phyloP scores from a whole-genome alignment of 1,139 yeast species.

The Sugiyamaella pinicola region DNA sequence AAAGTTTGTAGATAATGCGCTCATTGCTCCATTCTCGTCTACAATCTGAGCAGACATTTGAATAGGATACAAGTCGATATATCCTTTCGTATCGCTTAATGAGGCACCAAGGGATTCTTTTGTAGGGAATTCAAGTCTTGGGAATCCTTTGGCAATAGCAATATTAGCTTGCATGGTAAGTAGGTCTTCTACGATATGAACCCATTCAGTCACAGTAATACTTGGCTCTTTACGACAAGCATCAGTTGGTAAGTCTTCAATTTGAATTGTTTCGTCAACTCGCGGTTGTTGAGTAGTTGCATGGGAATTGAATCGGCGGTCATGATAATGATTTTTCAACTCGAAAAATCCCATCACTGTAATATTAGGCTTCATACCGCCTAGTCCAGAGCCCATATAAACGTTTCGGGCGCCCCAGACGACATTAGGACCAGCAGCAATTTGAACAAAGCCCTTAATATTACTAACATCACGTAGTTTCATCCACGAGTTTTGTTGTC shows the following conservation, averaged over 20 bases:
- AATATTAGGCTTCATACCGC: constrained; percentile 96
- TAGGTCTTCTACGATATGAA: constrained; percentile 85
- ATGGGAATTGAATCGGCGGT: background rate
- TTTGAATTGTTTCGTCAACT: constrained; percentile 26
- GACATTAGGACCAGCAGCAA: constrained; percentile 81
- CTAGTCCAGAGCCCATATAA: constrained; percentile 87
- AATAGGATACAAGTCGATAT: constrained; percentile 88
- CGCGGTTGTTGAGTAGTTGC: background rate
- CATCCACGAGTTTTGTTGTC: constrained; percentile 80
- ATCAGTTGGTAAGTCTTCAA: constrained; percentile 70
- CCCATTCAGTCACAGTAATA: constrained; percentile 81
- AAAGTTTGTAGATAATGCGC: constrained; percentile 81
- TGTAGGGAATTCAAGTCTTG: constrained; percentile 58
- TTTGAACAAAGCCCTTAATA: constrained; percentile 91
- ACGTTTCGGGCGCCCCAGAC: constrained; percentile 98
- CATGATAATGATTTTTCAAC: constrained; percentile 38
- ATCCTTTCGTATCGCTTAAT: constrained; percentile 42
- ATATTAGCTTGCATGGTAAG: constrained; percentile 91
- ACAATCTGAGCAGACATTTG: constrained; percentile 88
- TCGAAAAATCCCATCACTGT: constrained; percentile 89
- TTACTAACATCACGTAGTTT: constrained; percentile 73
- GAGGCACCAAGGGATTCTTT: constrained; percentile 22
- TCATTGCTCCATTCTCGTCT: constrained; percentile 61
- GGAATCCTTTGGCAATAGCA: constrained; percentile 90
- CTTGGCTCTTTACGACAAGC: constrained; percentile 69